Evolutionary conservation across 257 asterid genomes (phyloP).

Genomic region (Solanum chiquidenum): DNA sequence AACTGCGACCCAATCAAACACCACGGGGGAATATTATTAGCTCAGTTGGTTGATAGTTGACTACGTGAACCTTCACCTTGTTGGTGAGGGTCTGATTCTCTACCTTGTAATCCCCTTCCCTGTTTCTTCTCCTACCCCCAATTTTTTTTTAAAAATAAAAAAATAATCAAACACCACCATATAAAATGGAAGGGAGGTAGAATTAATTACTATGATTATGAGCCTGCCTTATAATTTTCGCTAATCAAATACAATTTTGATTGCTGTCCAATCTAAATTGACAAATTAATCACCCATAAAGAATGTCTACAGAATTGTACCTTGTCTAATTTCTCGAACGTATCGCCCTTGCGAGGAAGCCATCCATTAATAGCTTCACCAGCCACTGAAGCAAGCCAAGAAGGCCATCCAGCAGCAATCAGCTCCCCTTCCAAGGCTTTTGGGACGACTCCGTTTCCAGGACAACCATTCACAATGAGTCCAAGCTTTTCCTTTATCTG

Average conservation of each 20-base stretch:
- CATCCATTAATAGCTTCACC: slow-evolving; percentile 91
- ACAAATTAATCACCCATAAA: background rate
- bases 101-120: background rate
- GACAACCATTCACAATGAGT: slow-evolving; percentile 24
- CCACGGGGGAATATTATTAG: background rate
- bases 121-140: background rate
- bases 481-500: slow-evolving; percentile 30
- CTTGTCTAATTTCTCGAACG: slow-evolving; percentile 90
- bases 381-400: slow-evolving; percentile 84
- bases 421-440: slow-evolving; percentile 71
- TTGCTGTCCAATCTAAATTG: background rate
- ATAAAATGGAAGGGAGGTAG: background rate
- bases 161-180: background rate
- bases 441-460: slow-evolving; percentile 45
- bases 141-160: too few species aligned
- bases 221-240: too few species aligned
- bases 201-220: background rate
- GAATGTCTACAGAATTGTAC: slow-evolving; percentile 22
- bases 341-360: slow-evolving; percentile 73
- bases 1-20: background rate
- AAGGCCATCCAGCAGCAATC: slow-evolving; percentile 94
- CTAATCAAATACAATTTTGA: background rate
- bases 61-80: background rate
- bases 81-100: background rate
- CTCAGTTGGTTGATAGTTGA: background rate